These are phyloP conservation scores for Blastocystis sp. DNA, from an alignment of 352 stramenopile genomes.

Conservation along the genomic window DNA sequence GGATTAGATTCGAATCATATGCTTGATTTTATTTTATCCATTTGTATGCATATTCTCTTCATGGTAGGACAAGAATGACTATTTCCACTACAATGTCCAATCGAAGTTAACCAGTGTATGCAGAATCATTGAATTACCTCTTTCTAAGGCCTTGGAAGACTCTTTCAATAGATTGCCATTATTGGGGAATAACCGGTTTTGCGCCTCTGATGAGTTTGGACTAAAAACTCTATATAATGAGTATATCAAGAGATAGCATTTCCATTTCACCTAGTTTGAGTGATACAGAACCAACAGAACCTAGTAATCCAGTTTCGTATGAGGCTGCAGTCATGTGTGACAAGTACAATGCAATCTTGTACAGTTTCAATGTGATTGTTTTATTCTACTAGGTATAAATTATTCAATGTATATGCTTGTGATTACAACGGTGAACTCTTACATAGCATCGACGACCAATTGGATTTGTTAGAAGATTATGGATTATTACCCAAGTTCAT, in stretches of 20 bases:
- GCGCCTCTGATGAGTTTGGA: not conserved
- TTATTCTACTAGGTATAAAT: not conserved
- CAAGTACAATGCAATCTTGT: constrained; percentile 49
- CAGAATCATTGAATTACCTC: too few relatives aligned
- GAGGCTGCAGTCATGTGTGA: constrained; percentile 43
- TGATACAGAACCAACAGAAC: not conserved
- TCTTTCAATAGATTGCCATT: not conserved
- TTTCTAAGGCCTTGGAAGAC: too few relatives aligned
- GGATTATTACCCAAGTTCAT: not conserved
- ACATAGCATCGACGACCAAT: constrained; percentile 23
- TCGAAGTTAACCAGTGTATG: too few relatives aligned
- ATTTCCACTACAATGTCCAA: too few relatives aligned
- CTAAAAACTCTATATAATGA: not conserved
- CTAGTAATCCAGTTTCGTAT: not conserved
- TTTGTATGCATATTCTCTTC: not conserved
- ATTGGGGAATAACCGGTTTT: not conserved
- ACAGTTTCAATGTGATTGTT: not conserved
- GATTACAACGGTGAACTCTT: not conserved
- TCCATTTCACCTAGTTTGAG: not conserved
- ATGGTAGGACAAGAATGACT: not conserved
- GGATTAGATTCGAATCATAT: too few relatives aligned
- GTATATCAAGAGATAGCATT: not conserved
- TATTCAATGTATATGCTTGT: constrained; percentile 47
- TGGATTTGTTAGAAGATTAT: constrained; percentile 24
- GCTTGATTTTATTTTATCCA: not conserved